Base-by-base conservation (phyloP, 169 alveolate species). In the Eimeria maxima region DNA sequence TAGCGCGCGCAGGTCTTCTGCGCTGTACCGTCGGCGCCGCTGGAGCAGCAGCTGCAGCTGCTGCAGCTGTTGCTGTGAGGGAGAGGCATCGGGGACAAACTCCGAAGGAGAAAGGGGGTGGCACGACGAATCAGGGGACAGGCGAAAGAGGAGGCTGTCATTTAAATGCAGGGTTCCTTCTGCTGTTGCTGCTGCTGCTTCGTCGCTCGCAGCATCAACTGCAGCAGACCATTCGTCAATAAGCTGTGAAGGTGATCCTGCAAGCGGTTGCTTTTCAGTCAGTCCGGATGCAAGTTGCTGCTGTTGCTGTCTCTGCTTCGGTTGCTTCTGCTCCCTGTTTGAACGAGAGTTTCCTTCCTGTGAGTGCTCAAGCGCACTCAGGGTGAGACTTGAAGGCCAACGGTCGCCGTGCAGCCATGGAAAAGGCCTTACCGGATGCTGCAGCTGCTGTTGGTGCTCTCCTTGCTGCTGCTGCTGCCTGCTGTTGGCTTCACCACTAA, bases 101-200 rank as follows among this genome's bases (percentile, higher is more conserved):
- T 78, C 89, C 20, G 57, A 42, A 6, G 89, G 67, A 20, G 89
- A 78, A 33, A 20, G 42, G 38, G 89, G 89, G 65, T 44, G 29
- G 65, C 89, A 78, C 7, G 89, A 78, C 33, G 89, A 78, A 42
- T 78, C 89, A 11, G 89, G 89, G 55, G 89, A 78, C 42, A 78
- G 89, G 65, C 89, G 89, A 22, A 78, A 78, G 44, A 78, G 89
- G 29, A 78, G 89, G 65, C 89, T 78, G 67, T 78, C 89, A 45
- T 50, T 78, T 10, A 78, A 42, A 22, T 42, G 89, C 24, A n/a
- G 27, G 0, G 67, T 8, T 1, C 20, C 55, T 44, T 8, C 89
- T 45, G 18, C 44, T 47, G 89, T 27, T 78, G 89, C 67, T 18
- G 89, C 89, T 53, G 60, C 69, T 60, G 69, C 27, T 18, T 22